These are phyloP conservation scores for Lasiodiplodia sp. DNA, from an alignment of 2,329 filamentous ascomycete genomes.

Conservation along the genomic window DNA sequence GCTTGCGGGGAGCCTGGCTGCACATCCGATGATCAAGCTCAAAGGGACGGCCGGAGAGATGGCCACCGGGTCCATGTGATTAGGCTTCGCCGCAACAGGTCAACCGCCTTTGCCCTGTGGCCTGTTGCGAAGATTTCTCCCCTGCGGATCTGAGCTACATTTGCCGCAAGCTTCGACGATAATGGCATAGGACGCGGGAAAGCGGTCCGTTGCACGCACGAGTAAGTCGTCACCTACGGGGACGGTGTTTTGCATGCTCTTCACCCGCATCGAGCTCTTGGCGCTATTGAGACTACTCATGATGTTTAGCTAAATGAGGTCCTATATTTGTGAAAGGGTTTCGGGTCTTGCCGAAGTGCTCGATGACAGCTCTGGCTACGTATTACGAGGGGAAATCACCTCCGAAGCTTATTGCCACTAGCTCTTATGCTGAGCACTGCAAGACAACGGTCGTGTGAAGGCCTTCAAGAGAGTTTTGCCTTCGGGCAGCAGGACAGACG, in stretches of 20 bases:
- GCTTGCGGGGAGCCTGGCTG: background rate
- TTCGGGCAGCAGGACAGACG: background rate
- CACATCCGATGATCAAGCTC: background rate
- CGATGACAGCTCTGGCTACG: background rate
- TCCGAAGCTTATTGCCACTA: background rate
- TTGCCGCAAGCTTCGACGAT: background rate
- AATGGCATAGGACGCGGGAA: background rate
- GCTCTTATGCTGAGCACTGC: background rate
- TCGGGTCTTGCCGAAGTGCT: background rate
- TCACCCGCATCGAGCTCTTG: background rate
- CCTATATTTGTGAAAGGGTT: background rate
- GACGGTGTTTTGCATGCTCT: background rate
- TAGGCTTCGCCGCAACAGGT: background rate
- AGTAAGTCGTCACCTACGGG: background rate
- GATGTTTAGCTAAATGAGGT: background rate
- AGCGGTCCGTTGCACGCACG: background rate
- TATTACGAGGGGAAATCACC: background rate
- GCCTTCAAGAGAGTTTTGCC: background rate
- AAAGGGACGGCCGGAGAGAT: background rate
- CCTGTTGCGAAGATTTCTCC: background rate
- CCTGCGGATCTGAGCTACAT: background rate
- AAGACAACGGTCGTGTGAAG: background rate
- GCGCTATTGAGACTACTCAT: background rate
- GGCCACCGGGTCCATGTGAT: background rate
- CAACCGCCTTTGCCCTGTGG: background rate